Evolutionary conservation across 2,329 filamentous ascomycete species (phyloP).

Genomic region (Sporothrix schenckii): DNA sequence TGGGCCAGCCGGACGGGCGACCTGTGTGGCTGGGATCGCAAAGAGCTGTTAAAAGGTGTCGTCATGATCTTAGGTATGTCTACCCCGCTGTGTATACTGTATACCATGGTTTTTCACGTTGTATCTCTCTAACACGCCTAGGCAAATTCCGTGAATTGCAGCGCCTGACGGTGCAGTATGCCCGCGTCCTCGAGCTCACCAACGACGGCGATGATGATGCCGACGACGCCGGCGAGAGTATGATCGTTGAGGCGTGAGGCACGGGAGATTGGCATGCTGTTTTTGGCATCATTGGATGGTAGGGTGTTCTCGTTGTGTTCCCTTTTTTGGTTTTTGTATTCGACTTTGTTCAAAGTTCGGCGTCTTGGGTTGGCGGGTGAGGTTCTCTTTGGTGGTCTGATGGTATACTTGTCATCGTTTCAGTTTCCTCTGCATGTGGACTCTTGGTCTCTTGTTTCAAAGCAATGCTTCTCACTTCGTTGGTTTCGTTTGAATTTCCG

Average conservation of each 20-base stretch:
- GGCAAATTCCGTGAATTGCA: conserved; percentile 96
- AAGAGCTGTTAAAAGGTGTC: conserved; percentile 84
- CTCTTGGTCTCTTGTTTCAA: not conserved
- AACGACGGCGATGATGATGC: conserved; percentile 53
- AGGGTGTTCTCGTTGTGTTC: not conserved
- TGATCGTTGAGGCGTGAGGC: conserved; percentile 35
- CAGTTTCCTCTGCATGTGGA: not conserved
- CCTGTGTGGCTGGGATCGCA: conserved; percentile 88
- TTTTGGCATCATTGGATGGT: not conserved
- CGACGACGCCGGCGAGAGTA: conserved; percentile 39
- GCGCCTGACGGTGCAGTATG: conserved; percentile 92
- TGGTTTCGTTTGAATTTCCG: too few relatives aligned
- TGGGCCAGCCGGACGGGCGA: conserved; percentile 70
- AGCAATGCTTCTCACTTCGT: not conserved
- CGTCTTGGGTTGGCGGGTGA: conserved; percentile 16
- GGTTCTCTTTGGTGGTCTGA: not conserved
- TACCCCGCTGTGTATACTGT: too few relatives aligned
- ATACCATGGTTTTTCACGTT: too few relatives aligned
- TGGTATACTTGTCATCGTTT: not conserved
- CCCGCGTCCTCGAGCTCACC: conserved; percentile 72
- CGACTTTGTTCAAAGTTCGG: not conserved
- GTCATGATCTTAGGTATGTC: conserved; percentile 86
- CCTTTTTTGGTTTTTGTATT: not conserved
- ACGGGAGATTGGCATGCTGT: not conserved
- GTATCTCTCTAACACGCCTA: conserved; percentile 48